Percentiles rank a stretch among this genome's conserved stretches.
Conservation (phyloP, 202 grass and related monocot species). For the Panicum virgatum region DNA sequence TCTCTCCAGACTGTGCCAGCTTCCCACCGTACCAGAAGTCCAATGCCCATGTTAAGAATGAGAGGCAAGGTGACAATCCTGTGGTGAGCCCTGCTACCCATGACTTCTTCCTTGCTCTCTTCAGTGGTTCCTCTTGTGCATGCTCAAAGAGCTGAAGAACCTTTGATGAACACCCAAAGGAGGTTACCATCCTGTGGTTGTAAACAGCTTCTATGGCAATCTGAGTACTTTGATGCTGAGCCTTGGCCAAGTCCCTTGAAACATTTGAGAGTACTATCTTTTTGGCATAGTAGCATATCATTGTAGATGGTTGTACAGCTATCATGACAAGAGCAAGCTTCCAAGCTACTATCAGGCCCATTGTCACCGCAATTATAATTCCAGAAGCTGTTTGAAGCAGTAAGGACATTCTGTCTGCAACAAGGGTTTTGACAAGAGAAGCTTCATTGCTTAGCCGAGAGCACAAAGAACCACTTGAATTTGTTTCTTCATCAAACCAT, state of each 20-base stretch:
- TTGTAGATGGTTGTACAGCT: constrained; percentile 83
- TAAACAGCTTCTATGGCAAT: constrained; percentile 96
- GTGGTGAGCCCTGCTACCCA: constrained; percentile 95
- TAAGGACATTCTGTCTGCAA: constrained; percentile 92
- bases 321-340: constrained; percentile 99
- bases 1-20: constrained; percentile 81
- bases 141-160: constrained; percentile 84
- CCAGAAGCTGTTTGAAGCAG: constrained; percentile 92
- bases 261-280: constrained; percentile 93
- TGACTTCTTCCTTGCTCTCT: constrained; percentile 76
- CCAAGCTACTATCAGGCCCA: constrained; percentile 90
- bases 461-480: constrained; percentile 85
- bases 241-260: constrained; percentile 81
- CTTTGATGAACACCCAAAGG: constrained; percentile 77
- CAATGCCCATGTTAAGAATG: constrained; percentile 91
- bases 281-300: constrained; percentile 91
- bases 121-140: constrained; percentile 88
- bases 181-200: constrained; percentile 99
- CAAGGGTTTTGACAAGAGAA: constrained; percentile 91
- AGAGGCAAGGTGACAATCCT: constrained; percentile 87
- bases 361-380: constrained; percentile 81
- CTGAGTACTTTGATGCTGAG: constrained; percentile 92
- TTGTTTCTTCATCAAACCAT: constrained; percentile 94
- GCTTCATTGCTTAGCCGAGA: constrained; percentile 85
- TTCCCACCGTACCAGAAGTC: constrained; percentile 99